Evolutionary conservation across 1,139 yeast species (phyloP).

Genomic region (Zygoascus hellenicus): DNA sequence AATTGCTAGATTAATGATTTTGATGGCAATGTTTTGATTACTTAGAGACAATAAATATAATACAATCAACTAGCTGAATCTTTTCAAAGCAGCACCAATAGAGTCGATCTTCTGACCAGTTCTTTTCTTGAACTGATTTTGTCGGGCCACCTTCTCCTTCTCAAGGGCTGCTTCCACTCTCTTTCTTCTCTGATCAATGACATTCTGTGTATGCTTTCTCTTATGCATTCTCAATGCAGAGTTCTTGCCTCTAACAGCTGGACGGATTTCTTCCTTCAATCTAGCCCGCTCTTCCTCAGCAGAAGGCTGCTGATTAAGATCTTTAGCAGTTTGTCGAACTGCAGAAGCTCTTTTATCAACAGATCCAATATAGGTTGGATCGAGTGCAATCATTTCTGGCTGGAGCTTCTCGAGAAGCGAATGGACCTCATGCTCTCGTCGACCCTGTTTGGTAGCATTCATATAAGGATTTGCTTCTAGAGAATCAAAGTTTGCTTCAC

Average conservation of each 20-base stretch:
- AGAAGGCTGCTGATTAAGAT: conserved; percentile 35
- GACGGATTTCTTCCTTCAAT: conserved; percentile 33
- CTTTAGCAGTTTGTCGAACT: conserved; percentile 56
- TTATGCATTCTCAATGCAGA: conserved; percentile 75
- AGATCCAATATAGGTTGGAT: conserved; percentile 77
- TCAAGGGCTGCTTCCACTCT: conserved; percentile 73
- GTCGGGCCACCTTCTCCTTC: conserved; percentile 69
- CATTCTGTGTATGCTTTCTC: conserved; percentile 81
- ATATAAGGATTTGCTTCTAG: conserved; percentile 90
- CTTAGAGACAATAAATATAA: neutral
- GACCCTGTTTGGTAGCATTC: conserved; percentile 66
- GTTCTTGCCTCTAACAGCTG: conserved; percentile 65
- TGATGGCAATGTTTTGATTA: neutral
- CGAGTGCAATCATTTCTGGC: conserved; percentile 88
- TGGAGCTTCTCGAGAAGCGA: conserved; percentile 78
- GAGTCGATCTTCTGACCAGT: conserved; percentile 3
- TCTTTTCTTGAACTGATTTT: conserved; percentile 34
- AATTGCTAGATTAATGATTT: neutral
- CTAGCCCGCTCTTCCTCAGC: conserved; percentile 39
- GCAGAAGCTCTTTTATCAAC: conserved; percentile 66
- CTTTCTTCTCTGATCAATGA: conserved; percentile 79
- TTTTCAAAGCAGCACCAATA: conserved; percentile 10
- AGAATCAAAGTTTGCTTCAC: conserved; percentile 97
- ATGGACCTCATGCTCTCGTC: conserved; percentile 91
- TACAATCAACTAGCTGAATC: conserved; percentile 2